Conservation (phyloP, 1,139 yeast species). For the Candida sp. region DNA sequence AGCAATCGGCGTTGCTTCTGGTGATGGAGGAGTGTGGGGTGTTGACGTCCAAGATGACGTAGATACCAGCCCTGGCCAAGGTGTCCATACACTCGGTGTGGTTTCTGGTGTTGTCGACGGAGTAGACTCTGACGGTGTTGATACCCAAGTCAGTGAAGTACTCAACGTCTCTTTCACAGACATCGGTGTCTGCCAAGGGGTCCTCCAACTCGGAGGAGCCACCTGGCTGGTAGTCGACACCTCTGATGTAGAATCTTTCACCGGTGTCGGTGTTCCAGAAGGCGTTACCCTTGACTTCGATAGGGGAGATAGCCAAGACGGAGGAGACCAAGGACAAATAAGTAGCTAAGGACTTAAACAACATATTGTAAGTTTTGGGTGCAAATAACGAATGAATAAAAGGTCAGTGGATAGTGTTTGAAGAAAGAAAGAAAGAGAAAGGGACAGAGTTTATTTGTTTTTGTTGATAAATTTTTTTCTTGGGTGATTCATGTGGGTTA, state of each 20-base stretch:
- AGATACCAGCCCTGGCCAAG: conserved; percentile 77
- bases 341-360: conserved; percentile 7
- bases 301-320: conserved; percentile 45
- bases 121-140: conserved; percentile 76
- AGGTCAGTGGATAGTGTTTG: background rate
- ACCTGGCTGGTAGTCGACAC: conserved; percentile 85
- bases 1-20: conserved; percentile 55
- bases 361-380: conserved; percentile 4
- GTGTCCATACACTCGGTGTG: conserved; percentile 72
- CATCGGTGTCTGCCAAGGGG: conserved; percentile 70
- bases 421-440: background rate
- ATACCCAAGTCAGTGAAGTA: conserved; percentile 64
- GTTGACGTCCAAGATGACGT: conserved; percentile 76
- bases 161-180: conserved; percentile 82
- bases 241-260: conserved; percentile 59
- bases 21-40: conserved; percentile 69
- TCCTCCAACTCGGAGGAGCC: conserved; percentile 59
- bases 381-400: conserved; percentile 6
- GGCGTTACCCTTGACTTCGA: conserved; percentile 72
- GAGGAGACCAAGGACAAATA: conserved; percentile 7
- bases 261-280: conserved; percentile 45
- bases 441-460: background rate
- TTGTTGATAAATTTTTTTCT: background rate
- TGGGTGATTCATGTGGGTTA: no score
- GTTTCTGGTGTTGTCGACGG: conserved; percentile 67